Evolutionary conservation across 2,329 filamentous ascomycete genomes (phyloP), one percentile per base, ranked within the genome.

Genomic region (Cytospora schulzeri): DNA sequence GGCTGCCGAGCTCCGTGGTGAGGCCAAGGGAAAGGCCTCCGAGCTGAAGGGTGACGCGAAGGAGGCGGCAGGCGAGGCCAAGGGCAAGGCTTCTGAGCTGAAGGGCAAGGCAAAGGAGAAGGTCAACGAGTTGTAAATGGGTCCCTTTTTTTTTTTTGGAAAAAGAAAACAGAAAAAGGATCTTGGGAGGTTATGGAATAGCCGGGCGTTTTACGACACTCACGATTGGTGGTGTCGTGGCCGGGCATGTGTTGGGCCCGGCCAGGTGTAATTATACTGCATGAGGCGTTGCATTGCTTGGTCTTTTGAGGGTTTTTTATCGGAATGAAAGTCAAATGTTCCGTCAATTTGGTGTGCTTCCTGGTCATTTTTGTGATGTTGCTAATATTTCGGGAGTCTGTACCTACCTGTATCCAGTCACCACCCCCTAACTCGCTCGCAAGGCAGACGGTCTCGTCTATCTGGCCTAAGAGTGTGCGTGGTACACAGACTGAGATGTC

Each of bases 41-140:
- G 73, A 74, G 68, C 61, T 78, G 19, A 71, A 71, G 60, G 78
- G 78, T 59, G 71, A 80, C 66, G 76, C 74, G 17, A 74, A 76
- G 65, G 76, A 75, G 31, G 75, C 74, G 63, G 75, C 78, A 0
- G 80, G 79, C 11, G 73, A 73, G 60, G 71, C 69, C n/a, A 75
- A 76, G 70, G 73, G 69, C 24, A 71, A 63, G 58, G 66, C 69
- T 12, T 64, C 57, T 9, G 63, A 73, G 60, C 65, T 67, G 22
- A 66, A 65, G 63, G 66, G 66, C 52, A 62, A 67, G 66, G 66
- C 63, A 9, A 66, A 67, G 57, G 57, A 67, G 65, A 62, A 67
- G 65, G 65, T 35, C n/a, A 65, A 65, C n/a, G 55, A 67, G 65
- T 54, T 67, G 9, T 67, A 50, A 54, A 6, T 6, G n/a, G 24